A percentile compares a stretch with the other conserved stretches of the same genome.
Evolutionary conservation across 306 rosid genomes (phyloP).

Genomic region (Corylus americana): DNA sequence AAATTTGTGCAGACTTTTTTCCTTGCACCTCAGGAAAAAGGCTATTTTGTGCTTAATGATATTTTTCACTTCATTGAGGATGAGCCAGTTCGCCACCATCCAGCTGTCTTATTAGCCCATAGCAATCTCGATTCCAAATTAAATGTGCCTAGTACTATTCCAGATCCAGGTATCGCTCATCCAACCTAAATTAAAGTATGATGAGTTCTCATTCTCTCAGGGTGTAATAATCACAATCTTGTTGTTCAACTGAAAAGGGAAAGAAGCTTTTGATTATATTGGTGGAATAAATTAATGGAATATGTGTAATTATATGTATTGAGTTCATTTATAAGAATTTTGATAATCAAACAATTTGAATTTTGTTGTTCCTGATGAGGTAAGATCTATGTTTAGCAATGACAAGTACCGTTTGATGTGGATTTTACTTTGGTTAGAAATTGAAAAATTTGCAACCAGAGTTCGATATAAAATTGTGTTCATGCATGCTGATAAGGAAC

Average conservation of each 20-base stretch:
- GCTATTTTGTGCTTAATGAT: slow-evolving; percentile 84
- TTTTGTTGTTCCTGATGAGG: not conserved
- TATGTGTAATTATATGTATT: not conserved
- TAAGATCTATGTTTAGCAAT: not conserved
- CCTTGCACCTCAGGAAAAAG: slow-evolving; percentile 97
- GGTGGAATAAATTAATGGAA: not conserved
- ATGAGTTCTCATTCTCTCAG: not conserved
- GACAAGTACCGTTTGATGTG: not conserved
- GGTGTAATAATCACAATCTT: not conserved
- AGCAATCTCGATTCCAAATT: slow-evolving; percentile 59
- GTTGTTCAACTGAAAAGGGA: not conserved
- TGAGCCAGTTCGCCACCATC: slow-evolving; percentile 71
- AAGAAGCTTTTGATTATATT: not conserved
- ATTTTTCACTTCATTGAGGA: slow-evolving; percentile 87
- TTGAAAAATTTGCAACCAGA: not conserved
- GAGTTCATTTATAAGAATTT: slow-evolving; percentile 5
- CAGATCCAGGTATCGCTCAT: slow-evolving; percentile 61
- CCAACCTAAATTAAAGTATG: slow-evolving; percentile 2
- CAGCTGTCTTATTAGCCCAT: slow-evolving; percentile 73
- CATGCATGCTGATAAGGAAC: not conserved
- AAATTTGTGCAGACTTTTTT: slow-evolving; percentile 91
- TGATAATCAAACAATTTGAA: not conserved
- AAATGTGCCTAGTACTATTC: slow-evolving; percentile 48
- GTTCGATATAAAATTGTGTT: slow-evolving; percentile 7
- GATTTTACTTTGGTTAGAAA: slow-evolving; percentile 15